These are phyloP conservation scores for Funneliformis mosseae DNA, from an alignment of 192 early-diverging fungal genomes.

Conservation along the genomic window DNA sequence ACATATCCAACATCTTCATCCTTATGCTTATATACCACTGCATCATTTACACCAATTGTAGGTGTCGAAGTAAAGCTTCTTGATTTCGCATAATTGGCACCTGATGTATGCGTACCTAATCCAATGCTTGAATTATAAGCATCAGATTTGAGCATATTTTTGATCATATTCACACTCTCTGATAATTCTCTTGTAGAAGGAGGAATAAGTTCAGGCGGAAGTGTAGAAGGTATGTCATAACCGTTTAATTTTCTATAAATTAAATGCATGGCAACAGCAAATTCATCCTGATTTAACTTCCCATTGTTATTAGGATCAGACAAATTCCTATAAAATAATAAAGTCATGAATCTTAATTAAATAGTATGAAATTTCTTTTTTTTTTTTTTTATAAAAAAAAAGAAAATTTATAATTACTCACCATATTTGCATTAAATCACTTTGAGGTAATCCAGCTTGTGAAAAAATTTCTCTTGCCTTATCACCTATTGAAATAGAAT, in stretches of 20 bases:
- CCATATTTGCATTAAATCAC: conserved; percentile 79
- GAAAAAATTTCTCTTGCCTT: conserved; percentile 72
- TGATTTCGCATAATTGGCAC: conserved; percentile 23
- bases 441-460: conserved; percentile 69
- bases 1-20: conserved; percentile 48
- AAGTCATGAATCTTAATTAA: background rate
- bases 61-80: conserved; percentile 29
- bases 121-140: conserved; percentile 44
- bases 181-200: conserved; percentile 83
- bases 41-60: conserved; percentile 17
- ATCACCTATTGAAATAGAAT: conserved; percentile 43
- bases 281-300: conserved; percentile 92
- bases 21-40: conserved; percentile 20
- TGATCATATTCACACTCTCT: conserved; percentile 63
- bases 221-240: conserved; percentile 69
- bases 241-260: conserved; percentile 88
- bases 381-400: background rate
- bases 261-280: conserved; percentile 96
- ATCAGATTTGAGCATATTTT: conserved; percentile 64
- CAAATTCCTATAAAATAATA: conserved; percentile 55
- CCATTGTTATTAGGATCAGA: conserved; percentile 81
- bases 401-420: conserved; percentile 32
- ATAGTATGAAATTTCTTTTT: background rate
- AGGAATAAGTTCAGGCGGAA: conserved; percentile 87
- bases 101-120: conserved; percentile 31